Base-by-base conservation (phyloP, 2,329 filamentous ascomycete species). In the Rhynchosporium graminicola region DNA sequence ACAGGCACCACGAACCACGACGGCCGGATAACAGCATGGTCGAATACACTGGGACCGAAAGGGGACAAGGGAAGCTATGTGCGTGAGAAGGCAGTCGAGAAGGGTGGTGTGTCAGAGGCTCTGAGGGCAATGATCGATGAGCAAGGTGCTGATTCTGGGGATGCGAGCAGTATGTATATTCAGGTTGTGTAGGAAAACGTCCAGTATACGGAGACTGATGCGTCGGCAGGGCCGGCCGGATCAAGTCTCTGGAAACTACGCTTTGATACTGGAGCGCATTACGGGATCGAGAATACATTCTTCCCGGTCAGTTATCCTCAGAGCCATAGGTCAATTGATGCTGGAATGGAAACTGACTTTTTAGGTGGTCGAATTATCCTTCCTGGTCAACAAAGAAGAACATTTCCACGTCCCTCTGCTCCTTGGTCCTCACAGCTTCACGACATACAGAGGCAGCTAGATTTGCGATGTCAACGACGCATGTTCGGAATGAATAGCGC, bases 371-470 rank as follows among this genome's bases (percentile, higher is more conserved):
- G 81, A 83, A 72, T 74, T 86, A 59, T 78, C 76, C 60, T 86
- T 86, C 72, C 69, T 77, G 65, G 78, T 81, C 2, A 78, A 79
- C 66, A 75, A 75, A 63, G 76, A 80, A 28, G 86, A 90, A 80
- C 86, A 89, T 72, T 94, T 90, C 73, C 91, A 95, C 78, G 89
- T 95, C 3, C 91, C 91, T 50, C 76, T 95, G 72, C 73, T 95
- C 74, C 75, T 94, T 77, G 87, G 88, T 67, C 90, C 90, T 36
- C 93, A 87, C 77, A 89, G 88, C 74, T 95, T 92, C 77, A 90
- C 88, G 46, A 94, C 90, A 9, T 95, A 95, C 76, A 80, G 91
- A 54, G 91, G 91, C 15, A 91, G 87, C 74, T 92, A 78, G 45
- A 50, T 20, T 2, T 3, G 1, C 28, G 28, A 57, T 9, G 9